phyloP scores from a whole-genome alignment of 2,329 filamentous ascomycete genomes.

The Emmonsia crescens region DNA sequence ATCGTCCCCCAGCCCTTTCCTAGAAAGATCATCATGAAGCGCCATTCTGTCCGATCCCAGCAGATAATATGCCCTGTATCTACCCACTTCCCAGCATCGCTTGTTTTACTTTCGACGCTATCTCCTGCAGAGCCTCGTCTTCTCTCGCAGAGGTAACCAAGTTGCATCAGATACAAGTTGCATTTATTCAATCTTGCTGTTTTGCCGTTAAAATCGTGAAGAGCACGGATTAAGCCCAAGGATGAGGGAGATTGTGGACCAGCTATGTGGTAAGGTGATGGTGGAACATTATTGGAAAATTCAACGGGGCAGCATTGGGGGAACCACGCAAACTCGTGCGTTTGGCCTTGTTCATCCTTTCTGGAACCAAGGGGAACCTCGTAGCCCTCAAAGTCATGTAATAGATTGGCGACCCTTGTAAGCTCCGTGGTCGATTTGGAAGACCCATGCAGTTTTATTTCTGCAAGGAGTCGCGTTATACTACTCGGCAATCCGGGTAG shows the following conservation, averaged over 20 bases:
- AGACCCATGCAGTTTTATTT: conserved; percentile 16
- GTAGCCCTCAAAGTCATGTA: conserved; percentile 27
- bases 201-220: conserved; percentile 14
- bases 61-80: conserved; percentile 27
- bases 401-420: conserved; percentile 19
- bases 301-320: conserved; percentile 26
- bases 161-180: conserved; percentile 24
- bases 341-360: conserved; percentile 2
- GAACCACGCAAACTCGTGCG: conserved; percentile 23
- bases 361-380: conserved; percentile 16
- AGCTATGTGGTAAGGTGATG: conserved; percentile 9
- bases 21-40: conserved; percentile 23
- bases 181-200: not conserved
- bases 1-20: conserved; percentile 18
- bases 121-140: not conserved
- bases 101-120: not conserved
- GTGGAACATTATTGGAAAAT: conserved; percentile 14
- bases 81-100: conserved; percentile 17
- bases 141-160: conserved; percentile 25
- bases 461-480: not conserved
- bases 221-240: conserved; percentile 25
- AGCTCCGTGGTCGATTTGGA: conserved; percentile 23
- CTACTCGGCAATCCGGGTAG: not conserved
- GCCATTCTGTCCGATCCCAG: conserved; percentile 24
- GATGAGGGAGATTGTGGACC: conserved; percentile 15